Evolutionary conservation across 225 moss, liverwort and hornwort genomes (phyloP).

Genomic region (Ulota crispa): DNA sequence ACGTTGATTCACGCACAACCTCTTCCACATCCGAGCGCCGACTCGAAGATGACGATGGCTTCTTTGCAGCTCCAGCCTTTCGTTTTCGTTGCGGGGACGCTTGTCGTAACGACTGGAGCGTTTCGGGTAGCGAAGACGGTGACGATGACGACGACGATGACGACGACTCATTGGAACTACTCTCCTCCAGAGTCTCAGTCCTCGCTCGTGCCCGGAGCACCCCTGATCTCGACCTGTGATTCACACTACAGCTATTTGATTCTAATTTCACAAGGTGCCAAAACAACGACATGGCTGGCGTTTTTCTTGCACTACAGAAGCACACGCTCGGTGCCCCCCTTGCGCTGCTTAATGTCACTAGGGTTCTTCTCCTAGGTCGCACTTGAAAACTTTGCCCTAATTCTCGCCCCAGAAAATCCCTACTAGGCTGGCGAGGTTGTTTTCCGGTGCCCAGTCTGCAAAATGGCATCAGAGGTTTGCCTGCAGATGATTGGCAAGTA

Average conservation of each 20-base stretch:
- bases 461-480: slow-evolving; percentile 13
- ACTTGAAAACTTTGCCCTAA: slow-evolving; percentile 22
- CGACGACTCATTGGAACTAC: slow-evolving; percentile 21
- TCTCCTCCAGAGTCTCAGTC: slow-evolving; percentile 41
- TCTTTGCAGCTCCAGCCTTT: slow-evolving; percentile 17
- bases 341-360: slow-evolving; percentile 17
- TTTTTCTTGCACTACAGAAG: slow-evolving; percentile 23
- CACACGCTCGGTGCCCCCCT: slow-evolving; percentile 17
- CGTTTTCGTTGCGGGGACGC: slow-evolving; percentile 37
- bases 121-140: slow-evolving; percentile 37
- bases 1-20: neutral
- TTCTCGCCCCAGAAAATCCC: slow-evolving; percentile 13
- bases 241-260: slow-evolving; percentile 21
- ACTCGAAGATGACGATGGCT: slow-evolving; percentile 14
- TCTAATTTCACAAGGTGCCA: slow-evolving; percentile 20
- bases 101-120: slow-evolving; percentile 47
- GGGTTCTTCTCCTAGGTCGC: slow-evolving; percentile 28
- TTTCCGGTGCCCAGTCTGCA: slow-evolving; percentile 15
- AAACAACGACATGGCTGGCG: neutral
- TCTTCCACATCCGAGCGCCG: slow-evolving; percentile 16
- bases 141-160: slow-evolving; percentile 14
- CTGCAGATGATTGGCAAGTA: slow-evolving; percentile 25
- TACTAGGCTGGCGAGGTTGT: neutral
- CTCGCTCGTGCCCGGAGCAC: slow-evolving; percentile 29
- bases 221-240: slow-evolving; percentile 13